Conservation (phyloP, 192 early-diverging fungal species). For the Coemansia sp. region DNA sequence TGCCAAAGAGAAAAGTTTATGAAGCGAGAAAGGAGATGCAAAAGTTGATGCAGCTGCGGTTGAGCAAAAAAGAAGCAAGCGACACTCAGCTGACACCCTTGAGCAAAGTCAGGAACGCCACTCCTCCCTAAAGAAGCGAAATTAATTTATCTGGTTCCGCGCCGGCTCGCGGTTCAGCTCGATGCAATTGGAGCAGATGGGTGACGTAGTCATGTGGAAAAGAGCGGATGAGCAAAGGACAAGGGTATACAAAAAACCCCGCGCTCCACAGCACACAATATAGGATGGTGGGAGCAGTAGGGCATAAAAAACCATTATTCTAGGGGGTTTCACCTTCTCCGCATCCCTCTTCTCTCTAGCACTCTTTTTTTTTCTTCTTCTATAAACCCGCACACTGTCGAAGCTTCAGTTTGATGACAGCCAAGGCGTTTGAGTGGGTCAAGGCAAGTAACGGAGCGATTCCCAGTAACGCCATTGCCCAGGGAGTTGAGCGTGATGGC, state of each 20-base stretch:
- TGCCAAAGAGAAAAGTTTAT: neutral
- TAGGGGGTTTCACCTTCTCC: too few species aligned
- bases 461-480: conserved; percentile 41
- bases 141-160: neutral
- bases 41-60: neutral
- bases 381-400: too few species aligned
- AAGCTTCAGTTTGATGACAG: neutral
- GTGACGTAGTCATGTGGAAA: neutral
- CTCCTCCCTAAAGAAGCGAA: neutral
- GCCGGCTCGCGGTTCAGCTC: neutral
- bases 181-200: neutral
- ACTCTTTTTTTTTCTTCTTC: neutral
- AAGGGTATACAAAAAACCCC: too few species aligned
- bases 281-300: too few species aligned
- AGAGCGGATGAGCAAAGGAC: neutral
- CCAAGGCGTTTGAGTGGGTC: conserved; percentile 24
- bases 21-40: neutral
- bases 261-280: too few species aligned
- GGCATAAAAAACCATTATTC: too few species aligned
- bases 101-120: neutral
- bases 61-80: neutral
- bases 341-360: too few species aligned
- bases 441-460: conserved; percentile 23
- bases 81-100: neutral
- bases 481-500: conserved; percentile 56